phyloP scores from a whole-genome alignment of 108 stramenopile genomes.

The Cylindrotheca closterium region DNA sequence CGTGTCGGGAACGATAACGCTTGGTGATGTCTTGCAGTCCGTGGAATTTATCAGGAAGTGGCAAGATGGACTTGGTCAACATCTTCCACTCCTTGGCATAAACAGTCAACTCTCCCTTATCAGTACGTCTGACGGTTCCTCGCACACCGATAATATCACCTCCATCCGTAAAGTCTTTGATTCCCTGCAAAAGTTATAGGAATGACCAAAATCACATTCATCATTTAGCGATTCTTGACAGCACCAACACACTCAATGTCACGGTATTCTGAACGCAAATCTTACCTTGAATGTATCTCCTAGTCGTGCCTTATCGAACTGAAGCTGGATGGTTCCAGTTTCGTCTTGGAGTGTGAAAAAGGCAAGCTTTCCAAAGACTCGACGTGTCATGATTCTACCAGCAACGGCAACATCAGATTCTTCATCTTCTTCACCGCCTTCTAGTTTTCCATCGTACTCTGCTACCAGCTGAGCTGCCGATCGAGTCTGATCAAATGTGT shows the following conservation, averaged over 20 bases:
- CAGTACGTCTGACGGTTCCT: slow-evolving; percentile 91
- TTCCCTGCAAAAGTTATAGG: slow-evolving; percentile 37
- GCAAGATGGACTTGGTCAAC: slow-evolving; percentile 93
- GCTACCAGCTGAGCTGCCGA: slow-evolving; percentile 56
- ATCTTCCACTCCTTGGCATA: slow-evolving; percentile 93
- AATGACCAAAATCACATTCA: not conserved
- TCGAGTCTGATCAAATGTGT: slow-evolving; percentile 63
- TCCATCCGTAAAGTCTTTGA: slow-evolving; percentile 93
- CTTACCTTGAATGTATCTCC: slow-evolving; percentile 75
- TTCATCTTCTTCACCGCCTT: slow-evolving; percentile 80
- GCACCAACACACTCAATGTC: not conserved
- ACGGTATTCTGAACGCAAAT: too few relatives aligned
- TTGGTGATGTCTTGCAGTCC: slow-evolving; percentile 93
- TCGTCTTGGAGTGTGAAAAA: slow-evolving; percentile 94
- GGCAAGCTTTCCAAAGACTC: slow-evolving; percentile 96
- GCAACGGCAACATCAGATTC: slow-evolving; percentile 78
- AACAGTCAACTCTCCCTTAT: slow-evolving; percentile 96
- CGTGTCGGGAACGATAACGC: slow-evolving; percentile 92
- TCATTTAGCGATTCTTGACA: not conserved
- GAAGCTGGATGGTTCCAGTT: slow-evolving; percentile 89
- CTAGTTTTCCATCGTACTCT: slow-evolving; percentile 70
- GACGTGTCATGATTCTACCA: slow-evolving; percentile 92
- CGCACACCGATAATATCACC: slow-evolving; percentile 95
- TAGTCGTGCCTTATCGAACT: slow-evolving; percentile 91
- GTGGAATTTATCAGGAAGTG: slow-evolving; percentile 96